phyloP scores from a whole-genome alignment of 164 flowering plant species.

The Echeveria elegans region DNA sequence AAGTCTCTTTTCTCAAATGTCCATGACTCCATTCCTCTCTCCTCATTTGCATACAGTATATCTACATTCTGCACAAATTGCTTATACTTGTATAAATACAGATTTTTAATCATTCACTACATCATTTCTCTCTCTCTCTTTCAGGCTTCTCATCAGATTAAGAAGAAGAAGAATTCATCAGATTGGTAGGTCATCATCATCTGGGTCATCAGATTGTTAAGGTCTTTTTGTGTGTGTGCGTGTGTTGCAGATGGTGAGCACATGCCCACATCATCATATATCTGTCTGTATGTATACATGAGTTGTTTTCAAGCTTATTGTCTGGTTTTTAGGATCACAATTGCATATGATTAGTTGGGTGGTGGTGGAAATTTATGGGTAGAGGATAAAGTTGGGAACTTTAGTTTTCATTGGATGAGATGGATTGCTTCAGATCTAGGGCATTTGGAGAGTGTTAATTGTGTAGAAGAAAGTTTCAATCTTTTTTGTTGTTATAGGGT shows the following conservation, averaged over 20 bases:
- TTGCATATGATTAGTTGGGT: constrained; percentile 2
- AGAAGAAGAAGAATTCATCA: neutral
- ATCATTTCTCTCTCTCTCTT: neutral
- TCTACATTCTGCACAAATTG: too few relatives aligned
- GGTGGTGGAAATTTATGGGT: constrained; percentile 3
- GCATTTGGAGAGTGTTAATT: constrained; percentile 18
- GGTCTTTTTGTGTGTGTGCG: too few relatives aligned
- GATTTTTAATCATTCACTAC: too few relatives aligned
- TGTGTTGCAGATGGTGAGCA: neutral
- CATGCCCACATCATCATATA: neutral
- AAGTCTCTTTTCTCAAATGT: constrained; percentile 14
- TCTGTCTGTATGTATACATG: neutral
- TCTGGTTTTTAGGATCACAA: neutral
- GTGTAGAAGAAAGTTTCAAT: constrained; percentile 13
- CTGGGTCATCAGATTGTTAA: constrained; percentile 3
- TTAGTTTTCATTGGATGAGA: constrained; percentile 20
- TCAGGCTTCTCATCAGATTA: neutral
- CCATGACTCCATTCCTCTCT: neutral
- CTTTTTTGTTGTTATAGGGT: constrained; percentile 13
- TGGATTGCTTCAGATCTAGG: constrained; percentile 53
- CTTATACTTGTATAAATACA: neutral
- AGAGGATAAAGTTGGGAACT: neutral
- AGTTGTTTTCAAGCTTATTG: neutral
- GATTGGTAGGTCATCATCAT: neutral
- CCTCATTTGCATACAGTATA: neutral